These are phyloP conservation scores for Pestalotiopsis sp. DNA, from an alignment of 2,329 filamentous ascomycete species.

Conservation along the genomic window DNA sequence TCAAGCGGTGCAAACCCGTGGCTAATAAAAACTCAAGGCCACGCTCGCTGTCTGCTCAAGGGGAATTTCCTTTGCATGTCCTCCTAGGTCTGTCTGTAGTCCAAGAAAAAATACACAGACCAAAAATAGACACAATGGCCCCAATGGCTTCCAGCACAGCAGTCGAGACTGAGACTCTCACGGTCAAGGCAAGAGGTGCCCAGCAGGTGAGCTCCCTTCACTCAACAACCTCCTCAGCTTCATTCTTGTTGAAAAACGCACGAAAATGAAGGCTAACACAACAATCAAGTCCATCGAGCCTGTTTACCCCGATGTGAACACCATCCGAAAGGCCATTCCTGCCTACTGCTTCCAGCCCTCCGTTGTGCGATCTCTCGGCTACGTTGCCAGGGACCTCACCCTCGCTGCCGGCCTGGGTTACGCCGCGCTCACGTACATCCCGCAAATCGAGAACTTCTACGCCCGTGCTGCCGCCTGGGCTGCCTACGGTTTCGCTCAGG, in stretches of 20 bases:
- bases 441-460: slow-evolving; percentile 45
- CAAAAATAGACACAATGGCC: background rate
- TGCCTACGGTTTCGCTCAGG: slow-evolving; percentile 65
- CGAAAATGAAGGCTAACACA: background rate
- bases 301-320: slow-evolving; percentile 49
- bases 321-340: slow-evolving; percentile 57
- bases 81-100: background rate
- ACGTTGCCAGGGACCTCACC: slow-evolving; percentile 58
- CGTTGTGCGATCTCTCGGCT: slow-evolving; percentile 52
- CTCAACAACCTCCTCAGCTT: background rate
- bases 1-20: background rate
- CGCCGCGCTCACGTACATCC: slow-evolving; percentile 57
- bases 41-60: background rate
- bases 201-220: background rate
- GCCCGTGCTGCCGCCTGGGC: slow-evolving; percentile 55
- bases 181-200: slow-evolving; percentile 10
- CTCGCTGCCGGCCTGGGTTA: slow-evolving; percentile 52
- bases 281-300: slow-evolving; percentile 5
- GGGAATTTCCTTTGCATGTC: slow-evolving; percentile 2
- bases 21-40: slow-evolving; percentile 6
- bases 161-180: slow-evolving; percentile 5
- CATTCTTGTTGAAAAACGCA: background rate
- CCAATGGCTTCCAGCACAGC: slow-evolving; percentile 8
- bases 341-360: slow-evolving; percentile 64
- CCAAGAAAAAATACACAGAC: background rate